phyloP scores from a whole-genome alignment of 164 flowering plant species.

The Nymphaea thermarum region DNA sequence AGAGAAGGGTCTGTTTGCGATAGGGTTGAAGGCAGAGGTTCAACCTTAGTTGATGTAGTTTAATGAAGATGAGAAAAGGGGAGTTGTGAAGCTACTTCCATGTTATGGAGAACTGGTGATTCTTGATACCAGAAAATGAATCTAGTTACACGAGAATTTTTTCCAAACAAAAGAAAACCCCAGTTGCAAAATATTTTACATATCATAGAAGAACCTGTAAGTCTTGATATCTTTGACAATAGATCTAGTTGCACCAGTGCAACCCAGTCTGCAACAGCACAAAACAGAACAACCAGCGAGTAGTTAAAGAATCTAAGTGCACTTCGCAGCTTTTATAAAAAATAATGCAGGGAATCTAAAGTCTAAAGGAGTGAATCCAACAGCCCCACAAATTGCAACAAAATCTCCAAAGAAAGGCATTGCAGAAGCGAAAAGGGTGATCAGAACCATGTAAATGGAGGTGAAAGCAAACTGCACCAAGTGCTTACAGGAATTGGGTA shows the following conservation, averaged over 20 bases:
- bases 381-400: slow-evolving; percentile 56
- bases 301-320: slow-evolving; percentile 23
- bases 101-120: too few relatives aligned
- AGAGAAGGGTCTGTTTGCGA: too few relatives aligned
- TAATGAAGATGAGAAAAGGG: too few relatives aligned
- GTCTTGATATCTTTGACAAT: slow-evolving; percentile 29
- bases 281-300: slow-evolving; percentile 34
- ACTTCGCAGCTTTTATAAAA: slow-evolving; percentile 36
- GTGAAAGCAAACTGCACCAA: slow-evolving; percentile 19
- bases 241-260: slow-evolving; percentile 39
- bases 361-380: slow-evolving; percentile 61
- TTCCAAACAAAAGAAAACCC: too few relatives aligned
- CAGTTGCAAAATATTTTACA: too few relatives aligned
- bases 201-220: slow-evolving; percentile 39
- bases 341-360: slow-evolving; percentile 51
- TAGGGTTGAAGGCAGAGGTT: too few relatives aligned
- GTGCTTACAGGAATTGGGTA: too few relatives aligned
- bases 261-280: slow-evolving; percentile 43
- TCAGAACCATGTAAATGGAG: slow-evolving; percentile 24
- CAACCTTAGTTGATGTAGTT: too few relatives aligned
- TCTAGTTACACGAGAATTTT: too few relatives aligned
- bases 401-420: slow-evolving; percentile 65
- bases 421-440: slow-evolving; percentile 40
- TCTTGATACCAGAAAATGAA: too few relatives aligned
- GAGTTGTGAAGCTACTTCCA: too few relatives aligned